These are phyloP conservation scores for Iris pallida DNA, from an alignment of 116 monocot species.

Conservation along the genomic window DNA sequence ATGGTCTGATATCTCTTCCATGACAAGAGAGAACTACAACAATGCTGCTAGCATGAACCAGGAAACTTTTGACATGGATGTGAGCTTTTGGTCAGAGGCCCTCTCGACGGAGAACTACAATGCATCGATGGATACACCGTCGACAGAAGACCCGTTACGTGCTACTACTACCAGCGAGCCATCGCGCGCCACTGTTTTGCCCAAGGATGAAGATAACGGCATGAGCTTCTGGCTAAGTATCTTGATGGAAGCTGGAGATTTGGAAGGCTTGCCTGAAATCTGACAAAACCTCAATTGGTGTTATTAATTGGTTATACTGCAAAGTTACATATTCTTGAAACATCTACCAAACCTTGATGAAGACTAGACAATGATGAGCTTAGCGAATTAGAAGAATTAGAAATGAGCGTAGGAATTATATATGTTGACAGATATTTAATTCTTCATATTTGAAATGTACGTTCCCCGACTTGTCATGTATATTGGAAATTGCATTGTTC, in stretches of 20 bases:
- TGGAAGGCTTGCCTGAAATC: conserved; percentile 23
- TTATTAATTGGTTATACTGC: background rate
- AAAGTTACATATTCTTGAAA: too few relatives aligned
- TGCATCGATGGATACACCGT: background rate
- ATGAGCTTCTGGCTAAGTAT: conserved; percentile 36
- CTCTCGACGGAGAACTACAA: conserved; percentile 4
- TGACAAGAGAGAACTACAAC: background rate
- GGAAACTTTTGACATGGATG: conserved; percentile 16
- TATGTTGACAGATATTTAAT: too few relatives aligned
- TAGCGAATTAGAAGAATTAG: too few relatives aligned
- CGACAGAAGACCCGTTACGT: background rate
- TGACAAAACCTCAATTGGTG: background rate
- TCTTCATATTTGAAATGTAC: too few relatives aligned
- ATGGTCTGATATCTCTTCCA: background rate
- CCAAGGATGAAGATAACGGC: conserved; percentile 1
- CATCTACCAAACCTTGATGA: too few relatives aligned
- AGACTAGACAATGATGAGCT: too few relatives aligned
- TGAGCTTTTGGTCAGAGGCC: conserved; percentile 23
- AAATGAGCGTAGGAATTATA: too few relatives aligned
- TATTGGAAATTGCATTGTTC: too few relatives aligned
- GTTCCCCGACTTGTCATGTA: too few relatives aligned
- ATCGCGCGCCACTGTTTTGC: too few relatives aligned
- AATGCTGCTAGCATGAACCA: background rate
- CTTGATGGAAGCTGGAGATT: conserved; percentile 26
- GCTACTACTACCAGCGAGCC: too few relatives aligned